A percentile compares a stretch with the other conserved stretches of the same genome.
Conservation (phyloP, 192 early-diverging fungal genomes). For the Pilaira anomala region DNA sequence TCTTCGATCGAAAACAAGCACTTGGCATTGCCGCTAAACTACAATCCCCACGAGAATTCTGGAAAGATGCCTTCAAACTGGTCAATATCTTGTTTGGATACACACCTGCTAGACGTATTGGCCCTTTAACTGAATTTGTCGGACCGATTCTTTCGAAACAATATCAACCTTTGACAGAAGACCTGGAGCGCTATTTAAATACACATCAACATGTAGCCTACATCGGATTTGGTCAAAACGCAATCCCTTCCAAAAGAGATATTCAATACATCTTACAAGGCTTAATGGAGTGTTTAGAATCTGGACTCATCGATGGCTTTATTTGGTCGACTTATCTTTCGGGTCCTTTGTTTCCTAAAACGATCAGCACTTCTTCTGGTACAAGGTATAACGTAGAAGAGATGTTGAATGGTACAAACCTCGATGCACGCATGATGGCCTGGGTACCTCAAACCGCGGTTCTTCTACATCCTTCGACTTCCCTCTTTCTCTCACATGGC, state of each 20-base stretch:
- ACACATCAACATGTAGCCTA: constrained; percentile 22
- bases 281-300: constrained; percentile 23
- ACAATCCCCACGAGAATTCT: not conserved
- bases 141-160: constrained; percentile 34
- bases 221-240: constrained; percentile 32
- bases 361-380: not conserved
- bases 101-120: constrained; percentile 20
- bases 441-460: constrained; percentile 35
- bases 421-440: not conserved
- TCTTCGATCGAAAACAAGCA: not conserved
- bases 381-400: not conserved
- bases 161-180: constrained; percentile 10
- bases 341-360: not conserved
- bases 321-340: constrained; percentile 27
- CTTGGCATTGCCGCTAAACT: not conserved
- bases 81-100: constrained; percentile 29
- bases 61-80: constrained; percentile 20
- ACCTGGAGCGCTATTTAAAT: constrained; percentile 10
- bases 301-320: constrained; percentile 30
- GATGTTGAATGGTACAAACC: not conserved
- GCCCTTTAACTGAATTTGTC: constrained; percentile 28
- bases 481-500: constrained; percentile 30
- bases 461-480: constrained; percentile 24
- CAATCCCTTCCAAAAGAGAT: constrained; percentile 9
- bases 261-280: constrained; percentile 21